phyloP scores from a whole-genome alignment of 345 rosid species.

The Eucalyptus melliodora region DNA sequence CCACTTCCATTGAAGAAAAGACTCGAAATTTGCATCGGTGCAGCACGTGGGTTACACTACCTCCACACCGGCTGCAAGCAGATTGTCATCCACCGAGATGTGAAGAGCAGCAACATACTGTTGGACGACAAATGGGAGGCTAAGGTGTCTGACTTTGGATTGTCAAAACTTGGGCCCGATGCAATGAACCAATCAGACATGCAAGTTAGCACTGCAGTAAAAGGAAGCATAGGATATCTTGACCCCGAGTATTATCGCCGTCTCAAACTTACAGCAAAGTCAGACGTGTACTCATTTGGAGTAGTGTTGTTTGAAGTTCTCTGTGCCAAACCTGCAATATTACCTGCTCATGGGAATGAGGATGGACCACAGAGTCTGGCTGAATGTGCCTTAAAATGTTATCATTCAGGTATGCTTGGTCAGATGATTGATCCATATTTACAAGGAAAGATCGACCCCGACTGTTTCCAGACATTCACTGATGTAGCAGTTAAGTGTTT shows the following conservation, averaged over 20 bases:
- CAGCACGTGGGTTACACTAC: conserved; percentile 26
- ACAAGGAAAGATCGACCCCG: not conserved
- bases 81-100: conserved; percentile 6
- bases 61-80: conserved; percentile 7
- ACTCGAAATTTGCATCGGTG: conserved; percentile 29
- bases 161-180: conserved; percentile 6
- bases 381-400: not conserved
- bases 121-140: conserved; percentile 2
- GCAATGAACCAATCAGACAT: not conserved
- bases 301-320: conserved; percentile 11
- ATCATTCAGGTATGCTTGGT: not conserved
- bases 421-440: conserved; percentile 3
- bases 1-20: conserved; percentile 20
- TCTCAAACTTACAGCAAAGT: conserved; percentile 1
- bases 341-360: not conserved
- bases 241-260: not conserved
- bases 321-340: not conserved
- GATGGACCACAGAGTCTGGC: not conserved
- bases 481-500: not conserved
- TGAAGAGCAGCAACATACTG: conserved; percentile 7
- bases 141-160: not conserved
- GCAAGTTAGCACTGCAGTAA: not conserved
- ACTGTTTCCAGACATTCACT: not conserved
- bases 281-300: conserved; percentile 13
- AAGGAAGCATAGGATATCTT: conserved; percentile 9